Conservation (phyloP, 179 eudicot genomes). For the Silene noctiflora region DNA sequence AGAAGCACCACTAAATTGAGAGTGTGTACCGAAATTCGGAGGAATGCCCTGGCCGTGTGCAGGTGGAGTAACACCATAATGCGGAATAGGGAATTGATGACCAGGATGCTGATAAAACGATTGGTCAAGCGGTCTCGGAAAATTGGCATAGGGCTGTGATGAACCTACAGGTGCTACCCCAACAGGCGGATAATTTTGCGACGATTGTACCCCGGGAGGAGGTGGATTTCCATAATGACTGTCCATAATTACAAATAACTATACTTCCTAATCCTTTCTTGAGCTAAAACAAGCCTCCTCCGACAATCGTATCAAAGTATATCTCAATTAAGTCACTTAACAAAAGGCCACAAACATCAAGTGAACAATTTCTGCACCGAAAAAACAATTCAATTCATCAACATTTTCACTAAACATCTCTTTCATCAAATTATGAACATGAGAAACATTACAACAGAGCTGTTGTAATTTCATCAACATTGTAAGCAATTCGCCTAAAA, state of each 20-base stretch:
- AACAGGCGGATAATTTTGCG: conserved; percentile 32
- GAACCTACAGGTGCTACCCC: conserved; percentile 20
- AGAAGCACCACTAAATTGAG: conserved; percentile 35
- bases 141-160: conserved; percentile 41
- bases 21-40: conserved; percentile 31
- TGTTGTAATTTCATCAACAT: too few species aligned
- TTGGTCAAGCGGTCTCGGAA: conserved; percentile 33
- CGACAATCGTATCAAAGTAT: too few species aligned
- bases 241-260: conserved; percentile 39
- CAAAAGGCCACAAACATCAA: too few species aligned
- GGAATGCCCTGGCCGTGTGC: conserved; percentile 35
- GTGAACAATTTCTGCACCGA: too few species aligned
- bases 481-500: too few species aligned
- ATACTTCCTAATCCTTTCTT: conserved; percentile 7
- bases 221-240: conserved; percentile 48
- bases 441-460: too few species aligned
- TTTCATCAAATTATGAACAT: too few species aligned
- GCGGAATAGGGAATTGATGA: conserved; percentile 34
- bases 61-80: conserved; percentile 29
- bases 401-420: too few species aligned
- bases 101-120: conserved; percentile 30
- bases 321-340: too few species aligned
- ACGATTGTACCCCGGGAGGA: conserved; percentile 67
- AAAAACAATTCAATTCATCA: too few species aligned
- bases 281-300: too few species aligned